Base-by-base conservation (phyloP, 2,329 filamentous ascomycete species). In the Xylariaceae sp. region DNA sequence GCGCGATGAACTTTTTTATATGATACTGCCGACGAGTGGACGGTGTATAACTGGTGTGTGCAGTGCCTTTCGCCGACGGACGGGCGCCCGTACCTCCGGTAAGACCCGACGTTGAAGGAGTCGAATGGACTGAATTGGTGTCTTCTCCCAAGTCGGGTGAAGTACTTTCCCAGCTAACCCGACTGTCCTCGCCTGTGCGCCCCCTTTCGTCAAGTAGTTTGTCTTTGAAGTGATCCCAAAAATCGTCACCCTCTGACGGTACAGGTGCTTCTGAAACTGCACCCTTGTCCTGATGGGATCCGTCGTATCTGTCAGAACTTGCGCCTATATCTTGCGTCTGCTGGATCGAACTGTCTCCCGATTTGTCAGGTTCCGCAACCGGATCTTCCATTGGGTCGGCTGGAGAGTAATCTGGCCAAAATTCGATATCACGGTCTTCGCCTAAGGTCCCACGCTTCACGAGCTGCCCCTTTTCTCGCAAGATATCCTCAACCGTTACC, bases 391-490 rank as follows among this genome's bases (percentile, higher is more conserved):
- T 15, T 10, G 49, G 7, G n/a, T 56, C 61, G 15, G 45, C 15
- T 2, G 77, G 75, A 13, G 86, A 85, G 17, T 18, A 18, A 65
- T 96, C 90, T 35, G 89, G 88, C 88, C 92, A 96, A 67, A 97
- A 94, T 73, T 97, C 93, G 52, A 97, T 77, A 71, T 96, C 89
- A n/a, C 90, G 91, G 65, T 92, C 87, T 65, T 86, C 83, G 55
- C 88, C 85, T 37, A 92, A 71, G 34, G 82, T 84, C 15, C 90
- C 88, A 61, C 84, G 84, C 78, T 88, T 89, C 61, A 93, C 82
- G 1, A 89, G 75, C 64, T 86, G 82, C 4, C 92, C 93, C 70
- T 88, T 88, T 65, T 91, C 86, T 60, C 80, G 78, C 77, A 94
- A 83, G 53, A 97, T 75, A 62, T 93, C 88, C 73, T 95, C 89